A percentile compares a stretch with the other conserved stretches of the same genome.
Conservation (phyloP, 2,329 filamentous ascomycete species). For the Colletotrichum liaoningense region DNA sequence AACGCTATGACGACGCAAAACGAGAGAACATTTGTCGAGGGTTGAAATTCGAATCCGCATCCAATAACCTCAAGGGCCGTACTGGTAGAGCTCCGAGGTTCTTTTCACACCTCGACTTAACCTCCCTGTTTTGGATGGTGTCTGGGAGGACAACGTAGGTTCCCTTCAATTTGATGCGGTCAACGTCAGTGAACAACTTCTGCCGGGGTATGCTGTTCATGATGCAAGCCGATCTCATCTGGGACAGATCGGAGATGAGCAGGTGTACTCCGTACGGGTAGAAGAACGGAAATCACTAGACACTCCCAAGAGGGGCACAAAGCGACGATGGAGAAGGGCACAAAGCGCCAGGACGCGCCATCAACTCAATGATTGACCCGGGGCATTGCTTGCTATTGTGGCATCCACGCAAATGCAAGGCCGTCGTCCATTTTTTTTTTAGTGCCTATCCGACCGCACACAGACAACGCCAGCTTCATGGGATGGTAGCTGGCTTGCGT, state of each 20-base stretch:
- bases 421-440: background rate
- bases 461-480: slow-evolving; percentile 20
- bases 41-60: background rate
- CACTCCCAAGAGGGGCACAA: background rate
- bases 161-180: background rate
- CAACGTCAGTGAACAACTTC: background rate
- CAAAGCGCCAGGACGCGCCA: slow-evolving; percentile 1
- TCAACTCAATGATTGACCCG: background rate
- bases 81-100: background rate
- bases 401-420: slow-evolving; percentile 1
- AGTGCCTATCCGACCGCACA: slow-evolving; percentile 17
- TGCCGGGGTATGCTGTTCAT: background rate
- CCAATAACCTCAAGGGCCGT: background rate
- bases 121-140: background rate
- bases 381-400: slow-evolving; percentile 8
- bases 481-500: slow-evolving; percentile 14
- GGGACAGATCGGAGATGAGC: slow-evolving; percentile 18
- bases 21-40: background rate
- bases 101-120: background rate
- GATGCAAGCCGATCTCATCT: slow-evolving; percentile 16
- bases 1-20: background rate
- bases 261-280: background rate
- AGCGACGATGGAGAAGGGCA: slow-evolving; percentile 1
- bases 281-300: background rate
- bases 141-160: too few species aligned